phyloP scores from a whole-genome alignment of 2,329 filamentous ascomycete species.

The Neonectria magnoliae region DNA sequence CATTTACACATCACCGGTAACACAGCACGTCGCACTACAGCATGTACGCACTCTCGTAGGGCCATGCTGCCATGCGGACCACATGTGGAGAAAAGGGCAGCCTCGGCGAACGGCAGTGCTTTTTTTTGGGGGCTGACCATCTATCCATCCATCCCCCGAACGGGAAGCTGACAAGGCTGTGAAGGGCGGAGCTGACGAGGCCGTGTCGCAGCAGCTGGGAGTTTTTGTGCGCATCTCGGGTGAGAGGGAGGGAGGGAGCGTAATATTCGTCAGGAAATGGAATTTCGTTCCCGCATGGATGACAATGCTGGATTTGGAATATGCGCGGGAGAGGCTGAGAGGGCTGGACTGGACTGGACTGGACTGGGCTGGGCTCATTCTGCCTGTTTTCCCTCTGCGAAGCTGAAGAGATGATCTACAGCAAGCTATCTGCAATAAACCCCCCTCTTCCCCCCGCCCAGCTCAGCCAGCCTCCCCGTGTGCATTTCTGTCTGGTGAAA shows the following conservation, averaged over 20 bases:
- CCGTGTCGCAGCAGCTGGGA: background rate
- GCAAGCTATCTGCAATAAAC: conserved; percentile 12
- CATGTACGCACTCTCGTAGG: background rate
- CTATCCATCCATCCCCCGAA: conserved; percentile 4
- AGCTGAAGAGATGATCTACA: conserved; percentile 8
- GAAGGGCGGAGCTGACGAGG: conserved; percentile 20
- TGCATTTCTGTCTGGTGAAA: background rate
- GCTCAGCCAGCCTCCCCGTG: conserved; percentile 1
- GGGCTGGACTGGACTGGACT: conserved; percentile 10
- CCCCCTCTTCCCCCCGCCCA: background rate
- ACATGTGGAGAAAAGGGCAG: background rate
- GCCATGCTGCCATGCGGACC: background rate
- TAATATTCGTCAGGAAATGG: background rate
- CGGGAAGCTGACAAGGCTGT: conserved; percentile 24
- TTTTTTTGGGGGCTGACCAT: background rate
- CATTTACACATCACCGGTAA: background rate
- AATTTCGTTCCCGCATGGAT: background rate
- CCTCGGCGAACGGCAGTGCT: background rate
- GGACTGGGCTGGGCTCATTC: conserved; percentile 3
- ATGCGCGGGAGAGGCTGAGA: conserved; percentile 15
- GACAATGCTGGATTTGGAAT: background rate
- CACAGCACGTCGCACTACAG: too few relatives aligned
- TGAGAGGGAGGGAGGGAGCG: background rate
- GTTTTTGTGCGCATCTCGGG: too few relatives aligned
- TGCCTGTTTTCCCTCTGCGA: background rate